Base-by-base conservation (phyloP, 23 red algal species). In the Rhodosorus marinus region DNA sequence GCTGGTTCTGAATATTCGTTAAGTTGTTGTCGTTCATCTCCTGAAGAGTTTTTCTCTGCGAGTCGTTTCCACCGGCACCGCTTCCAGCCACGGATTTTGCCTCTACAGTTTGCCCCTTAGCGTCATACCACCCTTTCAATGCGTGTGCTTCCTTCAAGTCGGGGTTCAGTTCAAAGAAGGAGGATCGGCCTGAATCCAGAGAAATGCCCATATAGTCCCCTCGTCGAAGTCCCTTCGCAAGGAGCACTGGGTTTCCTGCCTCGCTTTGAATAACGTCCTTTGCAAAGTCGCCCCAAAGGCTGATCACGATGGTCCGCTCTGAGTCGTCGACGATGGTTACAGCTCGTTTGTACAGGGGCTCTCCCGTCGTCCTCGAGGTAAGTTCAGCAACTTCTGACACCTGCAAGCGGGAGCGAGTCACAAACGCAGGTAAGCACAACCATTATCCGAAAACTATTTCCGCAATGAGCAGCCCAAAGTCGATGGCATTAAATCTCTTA, bases 91-190 rank as follows among this genome's bases (percentile, higher is more conserved):
- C 17, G 11, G 38, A 11, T 43, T 17, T 11, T 11, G 17, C 11
- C 11, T 11, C 11, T 17, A 43, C 38, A 17, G 38, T 17, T 11
- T 17, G 38, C 19, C 90, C 90, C 5, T 35, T 77, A 17, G 64
- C 49, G 52, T 98, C 90, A 64, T 56, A 98, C 90, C 90, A 98
- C 6, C 54, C 72, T 43, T 80, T 72, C n/a, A 98, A 43, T 43
- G 72, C 68, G 35, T 80, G 69, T 1, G 90, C 90, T 59, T 98
- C 72, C 14, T 20, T 20, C 17, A 98, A 67, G 60, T 80, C 65
- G 11, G 90, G 90, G 47, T 98, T 75, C 21, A 85, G n/a, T 43
- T 85, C 80, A 52, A 98, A 57, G 14, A 61, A 74, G 24, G 90
- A 85, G 29, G 43, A 54, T 31, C 55, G 57, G 26, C 56, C 59